Conservation (phyloP, 2,329 filamentous ascomycete species). For the Xylariaceae sp. region DNA sequence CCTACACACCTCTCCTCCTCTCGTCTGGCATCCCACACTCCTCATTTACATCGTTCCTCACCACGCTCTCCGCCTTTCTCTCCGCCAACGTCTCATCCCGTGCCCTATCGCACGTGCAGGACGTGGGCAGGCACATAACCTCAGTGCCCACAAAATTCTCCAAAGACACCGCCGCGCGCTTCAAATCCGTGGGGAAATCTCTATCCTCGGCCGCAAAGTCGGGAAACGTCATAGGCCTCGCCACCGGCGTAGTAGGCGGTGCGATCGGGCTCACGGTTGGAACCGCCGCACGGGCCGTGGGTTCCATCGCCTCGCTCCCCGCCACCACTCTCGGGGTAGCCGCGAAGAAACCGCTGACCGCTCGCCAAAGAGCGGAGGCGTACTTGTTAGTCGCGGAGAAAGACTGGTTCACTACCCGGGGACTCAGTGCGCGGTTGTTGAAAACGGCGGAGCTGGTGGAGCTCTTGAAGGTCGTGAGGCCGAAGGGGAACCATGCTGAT, state of each 20-base stretch:
- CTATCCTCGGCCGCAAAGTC: constrained; percentile 37
- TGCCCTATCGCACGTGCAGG: constrained; percentile 35
- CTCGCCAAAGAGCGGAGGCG: constrained; percentile 39
- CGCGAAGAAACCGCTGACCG: constrained; percentile 38
- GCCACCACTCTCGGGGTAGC: constrained; percentile 33
- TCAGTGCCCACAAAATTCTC: constrained; percentile 36
- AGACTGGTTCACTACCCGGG: constrained; percentile 42
- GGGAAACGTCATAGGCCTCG: constrained; percentile 41
- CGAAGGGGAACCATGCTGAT: not conserved
- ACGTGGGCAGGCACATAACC: constrained; percentile 26
- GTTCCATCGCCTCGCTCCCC: constrained; percentile 37
- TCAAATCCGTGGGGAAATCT: constrained; percentile 36
- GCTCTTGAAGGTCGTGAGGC: not conserved
- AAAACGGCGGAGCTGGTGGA: constrained; percentile 9
- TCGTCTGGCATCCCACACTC: constrained; percentile 31
- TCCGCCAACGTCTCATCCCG: constrained; percentile 43
- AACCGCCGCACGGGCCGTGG: constrained; percentile 36
- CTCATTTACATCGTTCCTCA: constrained; percentile 28
- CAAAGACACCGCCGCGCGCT: constrained; percentile 36
- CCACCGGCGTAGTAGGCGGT: constrained; percentile 35
- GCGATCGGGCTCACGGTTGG: constrained; percentile 39
- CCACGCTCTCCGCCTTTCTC: constrained; percentile 45
- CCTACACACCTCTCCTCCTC: constrained; percentile 40
- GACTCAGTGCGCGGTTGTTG: constrained; percentile 24
- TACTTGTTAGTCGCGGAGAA: constrained; percentile 42